Evolutionary conservation across 2,329 filamentous ascomycete genomes (phyloP).

Genomic region (Exophiala sp.): DNA sequence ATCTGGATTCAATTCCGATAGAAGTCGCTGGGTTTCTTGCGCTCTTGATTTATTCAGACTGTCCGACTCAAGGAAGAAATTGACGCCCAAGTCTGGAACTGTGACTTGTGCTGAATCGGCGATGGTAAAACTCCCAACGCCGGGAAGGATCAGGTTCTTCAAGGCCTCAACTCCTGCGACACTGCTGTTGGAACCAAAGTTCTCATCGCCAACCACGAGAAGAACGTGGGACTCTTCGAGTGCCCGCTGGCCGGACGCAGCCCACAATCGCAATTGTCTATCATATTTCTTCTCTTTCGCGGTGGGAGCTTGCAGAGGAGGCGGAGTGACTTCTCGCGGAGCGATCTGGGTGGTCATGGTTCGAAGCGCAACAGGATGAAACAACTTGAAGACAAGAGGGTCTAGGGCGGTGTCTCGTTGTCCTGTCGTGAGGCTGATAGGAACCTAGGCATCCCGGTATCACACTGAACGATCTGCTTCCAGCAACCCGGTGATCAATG

Average conservation of each 20-base stretch:
- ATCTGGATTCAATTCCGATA: slow-evolving; percentile 88
- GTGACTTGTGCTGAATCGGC: slow-evolving; percentile 71
- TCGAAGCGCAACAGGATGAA: not conserved
- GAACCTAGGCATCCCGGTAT: not conserved
- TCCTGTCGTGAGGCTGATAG: not conserved
- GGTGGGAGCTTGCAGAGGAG: slow-evolving; percentile 48
- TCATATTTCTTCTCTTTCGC: slow-evolving; percentile 78
- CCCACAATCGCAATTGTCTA: slow-evolving; percentile 90
- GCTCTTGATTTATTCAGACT: slow-evolving; percentile 72
- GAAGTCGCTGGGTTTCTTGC: slow-evolving; percentile 66
- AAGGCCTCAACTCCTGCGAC: slow-evolving; percentile 84
- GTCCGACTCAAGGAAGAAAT: slow-evolving; percentile 86
- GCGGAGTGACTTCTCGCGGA: slow-evolving; percentile 35
- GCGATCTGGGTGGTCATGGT: slow-evolving; percentile 24
- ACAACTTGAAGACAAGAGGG: not conserved
- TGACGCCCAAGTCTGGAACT: slow-evolving; percentile 81
- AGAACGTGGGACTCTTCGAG: slow-evolving; percentile 89
- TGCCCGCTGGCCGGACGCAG: slow-evolving; percentile 80
- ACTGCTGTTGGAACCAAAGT: slow-evolving; percentile 26
- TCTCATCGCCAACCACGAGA: slow-evolving; percentile 61
- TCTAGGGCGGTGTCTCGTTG: not conserved
- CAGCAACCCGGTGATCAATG: not conserved
- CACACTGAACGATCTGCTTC: too few relatives aligned
- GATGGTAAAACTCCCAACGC: slow-evolving; percentile 87
- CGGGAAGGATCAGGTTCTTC: slow-evolving; percentile 94